Base-by-base conservation (phyloP, 805 yeast genomes). In the Candida ascalaphidarum region DNA sequence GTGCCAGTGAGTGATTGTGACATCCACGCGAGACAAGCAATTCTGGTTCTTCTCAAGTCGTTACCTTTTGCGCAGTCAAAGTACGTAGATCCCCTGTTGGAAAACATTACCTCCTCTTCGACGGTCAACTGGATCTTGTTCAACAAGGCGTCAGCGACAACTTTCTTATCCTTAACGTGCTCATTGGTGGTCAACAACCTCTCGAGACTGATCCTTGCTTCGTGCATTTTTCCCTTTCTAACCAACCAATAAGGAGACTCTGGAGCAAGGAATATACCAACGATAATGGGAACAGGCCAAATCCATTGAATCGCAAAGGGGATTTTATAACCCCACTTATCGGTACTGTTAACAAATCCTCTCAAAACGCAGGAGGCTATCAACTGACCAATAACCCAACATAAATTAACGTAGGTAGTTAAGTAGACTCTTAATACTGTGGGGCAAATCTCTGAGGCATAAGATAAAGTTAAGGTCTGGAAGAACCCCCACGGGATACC, bases 221-320 rank as follows among this genome's bases (percentile, higher is more conserved):
- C 65, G 0, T 51, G 55, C 12, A 43, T 28, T 27, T 49, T 48
- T 3, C 64, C 66, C 35, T 58, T 55, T 31, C 64, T 59, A 3
- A 65, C 61, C 25, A 71, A 47, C 71, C 73, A 73, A 66, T 72
- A 66, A 16, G 80, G 80, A 7, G 74, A 67, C 31, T 73, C 79
- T 7, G 79, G 80, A 23, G 74, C 68, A 4, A 68, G 45, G 30
- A 33, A 53, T 8, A 65, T 55, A 11, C 63, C 61, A 29, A 59
- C 40, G 17, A 61, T 39, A 16, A 74, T 44, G 21, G 74, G 73
- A 8, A 62, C 43, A 10, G 75, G 69, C 77, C 77, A 74, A 4
- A 61, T 46, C 80, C 80, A 74, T 50, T 74, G 81, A 8, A 74
- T 32, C 3, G 73, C 78, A 44, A 68, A 71, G 8, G 81, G 79